Base-by-base conservation (phyloP, 305 asterid genomes). In the Solanum aculeatissimum region DNA sequence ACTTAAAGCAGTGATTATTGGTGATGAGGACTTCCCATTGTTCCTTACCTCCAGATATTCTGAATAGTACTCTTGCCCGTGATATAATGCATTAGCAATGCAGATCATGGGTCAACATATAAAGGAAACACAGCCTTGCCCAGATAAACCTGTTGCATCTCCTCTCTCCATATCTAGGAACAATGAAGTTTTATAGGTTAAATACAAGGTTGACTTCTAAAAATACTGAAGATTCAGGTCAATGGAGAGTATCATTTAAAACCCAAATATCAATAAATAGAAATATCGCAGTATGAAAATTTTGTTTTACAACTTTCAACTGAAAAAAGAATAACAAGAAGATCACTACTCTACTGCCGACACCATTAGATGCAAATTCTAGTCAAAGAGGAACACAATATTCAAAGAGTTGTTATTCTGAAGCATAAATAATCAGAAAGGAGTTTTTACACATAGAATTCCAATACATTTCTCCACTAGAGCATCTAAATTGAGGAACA, bases 81-180 rank as follows among this genome's bases (percentile, higher is more conserved):
- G 25, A 78, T 78, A 53, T 78, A 69, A 83, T 51, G 85, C 68
- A 83, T 69, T 49, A 51, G 66, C 57, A 57, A 12, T 84, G 87
- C 91, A 85, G 13, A 5, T 92, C 89, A 95, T 21, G 95, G 93
- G 82, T 89, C 92, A 60, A 93, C 84, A 57, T 87, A 85, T 84
- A 84, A 86, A 78, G 98, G 92, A 80, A 93, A 93, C 84, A 80
- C 77, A 7, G 97, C 92, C 85, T 92, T 91, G 85, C 99, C 98
- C 42, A 91, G 86, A 88, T 91, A 96, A 62, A 96, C 98, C 83
- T 86, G 97, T 51, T 92, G 95, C 98, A 96, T 93, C 90, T 96
- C 98, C 89, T 96, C 98, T 87, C 90, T 91, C 98, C 99, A 95
- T 53, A 95, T 95, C 99, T 96, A 78, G 85, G 88, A 87, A 83